phyloP scores from a whole-genome alignment of 2,329 filamentous ascomycete genomes.

The Tolypocladium inflatum region DNA sequence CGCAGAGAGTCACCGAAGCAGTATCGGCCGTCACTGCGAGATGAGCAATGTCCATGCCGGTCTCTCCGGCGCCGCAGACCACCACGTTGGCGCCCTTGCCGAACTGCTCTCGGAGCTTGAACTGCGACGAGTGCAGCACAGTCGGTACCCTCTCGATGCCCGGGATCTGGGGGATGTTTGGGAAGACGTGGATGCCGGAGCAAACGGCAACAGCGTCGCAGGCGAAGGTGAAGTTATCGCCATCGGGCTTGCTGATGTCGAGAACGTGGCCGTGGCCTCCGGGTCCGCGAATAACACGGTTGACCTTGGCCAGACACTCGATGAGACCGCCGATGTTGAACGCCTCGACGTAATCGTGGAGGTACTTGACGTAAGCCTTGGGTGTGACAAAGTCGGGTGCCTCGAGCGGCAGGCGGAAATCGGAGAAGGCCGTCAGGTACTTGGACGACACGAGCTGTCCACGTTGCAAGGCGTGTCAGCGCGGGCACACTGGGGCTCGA shows the following conservation, averaged over 20 bases:
- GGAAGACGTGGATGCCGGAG: constrained; percentile 32
- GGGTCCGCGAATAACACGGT: constrained; percentile 10
- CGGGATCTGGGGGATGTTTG: constrained; percentile 25
- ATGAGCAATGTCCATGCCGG: constrained; percentile 33
- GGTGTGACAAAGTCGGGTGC: constrained; percentile 34
- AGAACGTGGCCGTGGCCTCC: constrained; percentile 7
- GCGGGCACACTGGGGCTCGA: not conserved
- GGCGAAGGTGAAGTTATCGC: constrained; percentile 12
- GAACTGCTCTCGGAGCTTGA: constrained; percentile 33
- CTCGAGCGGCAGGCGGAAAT: constrained; percentile 31
- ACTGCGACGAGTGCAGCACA: constrained; percentile 31
- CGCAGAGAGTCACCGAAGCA: constrained; percentile 31
- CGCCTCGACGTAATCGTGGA: constrained; percentile 26
- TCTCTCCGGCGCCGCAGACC: constrained; percentile 35
- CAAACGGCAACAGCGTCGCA: constrained; percentile 38
- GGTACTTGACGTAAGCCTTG: constrained; percentile 30
- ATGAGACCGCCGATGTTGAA: constrained; percentile 30
- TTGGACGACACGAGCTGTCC: constrained; percentile 36
- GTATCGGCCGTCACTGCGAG: constrained; percentile 33
- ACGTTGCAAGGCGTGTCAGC: not conserved
- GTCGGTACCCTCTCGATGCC: constrained; percentile 26
- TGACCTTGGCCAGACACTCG: constrained; percentile 21
- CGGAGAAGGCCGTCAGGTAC: constrained; percentile 40
- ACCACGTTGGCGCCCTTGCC: constrained; percentile 28
- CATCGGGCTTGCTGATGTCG: constrained; percentile 1